Base-by-base conservation (phyloP, 306 rosid species). In the Phaseolus lunatus region DNA sequence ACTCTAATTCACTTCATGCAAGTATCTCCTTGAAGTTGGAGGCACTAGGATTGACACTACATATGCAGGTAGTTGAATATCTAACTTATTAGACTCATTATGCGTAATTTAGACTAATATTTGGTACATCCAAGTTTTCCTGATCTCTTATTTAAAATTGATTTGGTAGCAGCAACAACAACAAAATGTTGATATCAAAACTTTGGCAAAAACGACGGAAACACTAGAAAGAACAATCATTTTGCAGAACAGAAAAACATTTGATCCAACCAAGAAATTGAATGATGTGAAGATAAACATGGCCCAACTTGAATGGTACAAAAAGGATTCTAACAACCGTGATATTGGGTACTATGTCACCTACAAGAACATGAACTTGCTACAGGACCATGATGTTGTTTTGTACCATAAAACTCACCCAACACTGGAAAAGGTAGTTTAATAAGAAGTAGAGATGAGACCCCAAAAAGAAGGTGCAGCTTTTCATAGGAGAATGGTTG, bases 271-370 rank as follows among this genome's bases (percentile, higher is more conserved):
- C 64, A 72, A 14, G 78, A 81, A 50, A 26, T 45, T 91, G 75
- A 86, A 86, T 71, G 11, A 7, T 0, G 0, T 58, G 16, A 93
- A 93, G 75, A 66, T 33, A 75, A 2, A 13, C 1, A 88, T 91
- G 96, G 87, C 88, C n/a, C 0, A 56, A 1, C 45, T 93, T 11
- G 98, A 90, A 82, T 86, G 86, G 94, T 93, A 91, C 84, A 91
- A 89, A 81, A 85, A 74, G 48, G 2, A 1, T 0, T 69, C 78
- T 0, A 86, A 90, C 45, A 52, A 2, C 0, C 0, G 0, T 0
- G 16, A 44, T 0, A 18, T 26, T 37, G 97, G 91, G 22, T 91
- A 91, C 82, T 88, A 91, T 44, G 98, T 91, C 77, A 48, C 76
- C 52, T 90, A 72, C 89, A 91, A 82, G 74, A 82, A 33, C 0